A percentile compares a stretch with the other conserved stretches of the same genome.
phyloP scores from a whole-genome alignment of 83 land plant genomes.

The Thuja plicata region DNA sequence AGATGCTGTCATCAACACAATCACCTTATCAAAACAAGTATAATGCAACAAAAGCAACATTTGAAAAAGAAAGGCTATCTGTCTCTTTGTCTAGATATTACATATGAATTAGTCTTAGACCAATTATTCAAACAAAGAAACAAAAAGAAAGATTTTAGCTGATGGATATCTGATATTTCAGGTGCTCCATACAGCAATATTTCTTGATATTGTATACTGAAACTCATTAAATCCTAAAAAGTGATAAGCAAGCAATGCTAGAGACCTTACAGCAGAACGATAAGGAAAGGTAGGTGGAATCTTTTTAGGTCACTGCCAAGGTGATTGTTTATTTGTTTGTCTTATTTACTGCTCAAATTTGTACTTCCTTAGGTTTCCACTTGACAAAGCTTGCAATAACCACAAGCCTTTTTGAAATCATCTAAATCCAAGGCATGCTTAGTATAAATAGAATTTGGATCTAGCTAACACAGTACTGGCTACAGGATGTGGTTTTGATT shows the following conservation, averaged over 20 bases:
- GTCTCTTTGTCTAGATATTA: background rate
- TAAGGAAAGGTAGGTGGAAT: background rate
- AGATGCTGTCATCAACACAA: slow-evolving; percentile 48
- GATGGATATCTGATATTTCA: background rate
- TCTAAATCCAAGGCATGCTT: background rate
- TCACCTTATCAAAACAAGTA: background rate
- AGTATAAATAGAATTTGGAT: too few relatives aligned
- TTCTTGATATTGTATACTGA: background rate
- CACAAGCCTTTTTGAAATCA: too few relatives aligned
- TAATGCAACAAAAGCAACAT: background rate
- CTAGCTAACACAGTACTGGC: background rate
- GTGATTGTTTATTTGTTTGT: too few relatives aligned
- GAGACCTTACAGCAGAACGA: background rate
- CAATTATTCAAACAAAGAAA: background rate
- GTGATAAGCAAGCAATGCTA: background rate
- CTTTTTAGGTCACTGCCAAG: too few relatives aligned
- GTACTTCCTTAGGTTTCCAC: too few relatives aligned
- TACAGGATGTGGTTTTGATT: background rate
- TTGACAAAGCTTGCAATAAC: too few relatives aligned
- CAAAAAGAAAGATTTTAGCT: background rate
- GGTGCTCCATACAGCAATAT: background rate
- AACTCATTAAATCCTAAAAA: background rate
- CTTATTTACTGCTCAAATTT: too few relatives aligned
- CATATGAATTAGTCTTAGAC: background rate
- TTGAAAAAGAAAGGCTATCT: background rate